Evolutionary conservation across 2,329 filamentous ascomycete genomes (phyloP).

Genomic region (Cryphonectria carpinicola): DNA sequence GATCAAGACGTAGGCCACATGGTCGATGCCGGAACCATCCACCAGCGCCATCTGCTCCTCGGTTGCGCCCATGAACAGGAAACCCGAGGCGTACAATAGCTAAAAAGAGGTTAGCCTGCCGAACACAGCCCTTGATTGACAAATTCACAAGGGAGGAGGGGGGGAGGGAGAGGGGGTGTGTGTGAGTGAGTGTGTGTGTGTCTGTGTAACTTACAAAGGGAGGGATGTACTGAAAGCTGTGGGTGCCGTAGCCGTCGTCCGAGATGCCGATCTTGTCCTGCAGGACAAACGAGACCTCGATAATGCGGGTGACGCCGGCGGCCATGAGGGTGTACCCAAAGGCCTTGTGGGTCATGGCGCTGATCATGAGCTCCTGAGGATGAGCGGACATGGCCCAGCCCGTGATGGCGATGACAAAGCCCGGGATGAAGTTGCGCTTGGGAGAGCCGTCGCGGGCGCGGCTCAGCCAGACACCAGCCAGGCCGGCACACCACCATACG

Average conservation of each 20-base stretch:
- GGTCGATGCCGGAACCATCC: conserved; percentile 73
- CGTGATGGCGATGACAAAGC: conserved; percentile 86
- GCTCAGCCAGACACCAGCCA: conserved; percentile 92
- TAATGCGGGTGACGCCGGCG: conserved; percentile 79
- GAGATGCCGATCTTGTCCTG: conserved; percentile 69
- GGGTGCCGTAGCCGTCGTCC: conserved; percentile 70
- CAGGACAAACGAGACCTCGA: conserved; percentile 89
- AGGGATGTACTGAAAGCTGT: conserved; percentile 61
- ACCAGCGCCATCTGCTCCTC: conserved; percentile 93
- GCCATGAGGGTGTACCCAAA: conserved; percentile 97
- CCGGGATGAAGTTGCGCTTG: conserved; percentile 91
- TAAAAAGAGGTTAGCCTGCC: conserved; percentile 41
- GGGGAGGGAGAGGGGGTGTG: too few relatives aligned
- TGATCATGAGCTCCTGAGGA: conserved; percentile 81
- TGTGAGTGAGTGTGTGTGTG: too few relatives aligned
- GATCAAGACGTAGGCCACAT: conserved; percentile 90
- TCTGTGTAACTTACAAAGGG: conserved; percentile 54
- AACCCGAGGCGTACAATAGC: conserved; percentile 89
- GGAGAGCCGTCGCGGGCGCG: conserved; percentile 80
- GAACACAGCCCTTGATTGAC: not conserved
- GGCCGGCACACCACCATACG: conserved; percentile 94
- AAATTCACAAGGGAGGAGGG: not conserved
- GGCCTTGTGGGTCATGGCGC: conserved; percentile 82
- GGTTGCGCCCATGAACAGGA: conserved; percentile 96
- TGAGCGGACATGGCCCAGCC: conserved; percentile 96